These are phyloP conservation scores for Solanum medicagineum DNA, from an alignment of 257 asterid species.

Conservation along the genomic window DNA sequence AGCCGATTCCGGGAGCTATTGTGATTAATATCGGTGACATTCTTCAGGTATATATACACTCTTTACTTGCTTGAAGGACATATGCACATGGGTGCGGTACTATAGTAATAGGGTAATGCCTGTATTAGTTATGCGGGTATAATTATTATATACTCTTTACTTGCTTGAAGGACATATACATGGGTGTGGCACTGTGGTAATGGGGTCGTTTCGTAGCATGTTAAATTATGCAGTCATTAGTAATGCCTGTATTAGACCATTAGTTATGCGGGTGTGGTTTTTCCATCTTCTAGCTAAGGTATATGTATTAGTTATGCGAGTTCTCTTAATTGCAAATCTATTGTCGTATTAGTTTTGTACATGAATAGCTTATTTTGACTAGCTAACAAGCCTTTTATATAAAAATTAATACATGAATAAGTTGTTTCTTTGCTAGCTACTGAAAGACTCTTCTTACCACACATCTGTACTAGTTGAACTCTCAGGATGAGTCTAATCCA, in stretches of 20 bases:
- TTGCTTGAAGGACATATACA: neutral
- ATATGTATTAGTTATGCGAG: neutral
- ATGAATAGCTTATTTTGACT: neutral
- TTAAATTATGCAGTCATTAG: neutral
- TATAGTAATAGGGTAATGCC: neutral
- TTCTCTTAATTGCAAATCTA: no score
- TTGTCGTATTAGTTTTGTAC: no score
- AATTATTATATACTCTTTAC: neutral
- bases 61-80: neutral
- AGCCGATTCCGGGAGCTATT: slow-evolving; percentile 28
- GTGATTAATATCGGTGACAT: slow-evolving; percentile 33
- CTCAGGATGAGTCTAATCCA: neutral
- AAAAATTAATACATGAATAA: neutral
- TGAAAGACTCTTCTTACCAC: no score
- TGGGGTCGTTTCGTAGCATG: neutral
- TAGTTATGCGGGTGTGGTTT: neutral
- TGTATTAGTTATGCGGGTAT: no score
- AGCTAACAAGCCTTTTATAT: neutral
- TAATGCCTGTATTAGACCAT: no score
- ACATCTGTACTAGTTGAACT: neutral
- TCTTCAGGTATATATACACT: slow-evolving; percentile 25
- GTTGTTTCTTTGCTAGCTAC: neutral
- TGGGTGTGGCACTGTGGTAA: neutral
- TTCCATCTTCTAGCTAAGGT: no score
- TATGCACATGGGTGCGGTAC: no score